A percentile compares a stretch with the other conserved stretches of the same genome.
phyloP scores from a whole-genome alignment of 1,139 yeast genomes.

The Zygoascus meyerae region DNA sequence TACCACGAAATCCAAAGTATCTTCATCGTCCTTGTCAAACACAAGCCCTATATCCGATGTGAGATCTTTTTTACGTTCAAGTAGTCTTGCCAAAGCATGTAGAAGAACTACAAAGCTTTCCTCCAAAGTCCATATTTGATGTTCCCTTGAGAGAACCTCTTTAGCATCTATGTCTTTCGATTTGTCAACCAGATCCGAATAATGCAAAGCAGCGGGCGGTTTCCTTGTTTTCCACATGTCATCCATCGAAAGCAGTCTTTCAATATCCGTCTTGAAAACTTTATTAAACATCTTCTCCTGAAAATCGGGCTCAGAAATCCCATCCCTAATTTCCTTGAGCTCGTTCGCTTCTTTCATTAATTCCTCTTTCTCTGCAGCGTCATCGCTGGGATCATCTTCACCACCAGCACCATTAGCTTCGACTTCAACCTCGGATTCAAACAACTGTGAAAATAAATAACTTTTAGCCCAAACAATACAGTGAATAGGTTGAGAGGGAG shows the following conservation, averaged over 20 bases:
- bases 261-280: conserved; percentile 66
- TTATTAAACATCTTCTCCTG: conserved; percentile 35
- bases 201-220: conserved; percentile 59
- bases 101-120: conserved; percentile 62
- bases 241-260: conserved; percentile 63
- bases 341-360: conserved; percentile 73
- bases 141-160: conserved; percentile 45
- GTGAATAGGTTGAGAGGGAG: conserved; percentile 94
- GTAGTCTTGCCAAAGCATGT: conserved; percentile 44
- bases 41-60: conserved; percentile 23
- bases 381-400: conserved; percentile 47
- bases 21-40: conserved; percentile 94
- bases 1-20: conserved; percentile 79
- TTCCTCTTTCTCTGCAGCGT: conserved; percentile 54
- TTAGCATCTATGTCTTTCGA: conserved; percentile 20
- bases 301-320: conserved; percentile 37
- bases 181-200: conserved; percentile 21
- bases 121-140: conserved; percentile 54
- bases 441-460: conserved; percentile 75
- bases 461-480: conserved; percentile 98
- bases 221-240: conserved; percentile 71
- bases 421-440: conserved; percentile 41
- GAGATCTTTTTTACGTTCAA: conserved; percentile 41
- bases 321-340: conserved; percentile 53
- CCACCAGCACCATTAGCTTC: conserved; percentile 22